These are phyloP conservation scores for Salix koriyanagi DNA, from an alignment of 345 rosid species.

Conservation along the genomic window DNA sequence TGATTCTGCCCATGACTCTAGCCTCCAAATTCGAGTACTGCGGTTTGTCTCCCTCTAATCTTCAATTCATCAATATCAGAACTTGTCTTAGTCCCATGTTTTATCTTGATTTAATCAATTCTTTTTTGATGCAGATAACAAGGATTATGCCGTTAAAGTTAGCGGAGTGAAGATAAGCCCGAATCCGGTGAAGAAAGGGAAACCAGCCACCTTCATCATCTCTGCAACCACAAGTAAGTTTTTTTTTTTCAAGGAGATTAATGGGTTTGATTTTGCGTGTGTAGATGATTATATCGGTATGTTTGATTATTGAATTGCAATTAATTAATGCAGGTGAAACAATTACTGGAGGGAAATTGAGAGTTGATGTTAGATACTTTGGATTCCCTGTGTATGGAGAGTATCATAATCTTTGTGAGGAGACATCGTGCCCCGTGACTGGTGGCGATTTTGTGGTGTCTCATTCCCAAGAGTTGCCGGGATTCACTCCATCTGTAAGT, in stretches of 20 bases:
- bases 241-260: neutral
- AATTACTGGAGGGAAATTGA: constrained; percentile 67
- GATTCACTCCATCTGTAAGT: constrained; percentile 91
- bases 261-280: neutral
- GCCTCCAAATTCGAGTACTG: constrained; percentile 42
- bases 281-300: neutral
- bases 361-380: constrained; percentile 80
- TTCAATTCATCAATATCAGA: too few species aligned
- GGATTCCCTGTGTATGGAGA: constrained; percentile 77
- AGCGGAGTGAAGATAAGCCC: constrained; percentile 43
- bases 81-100: neutral
- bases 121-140: constrained; percentile 23
- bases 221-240: constrained; percentile 32
- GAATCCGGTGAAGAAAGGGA: constrained; percentile 40
- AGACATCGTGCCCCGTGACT: constrained; percentile 79
- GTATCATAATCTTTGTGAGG: constrained; percentile 71
- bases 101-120: neutral
- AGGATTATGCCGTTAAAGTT: constrained; percentile 38
- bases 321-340: constrained; percentile 31
- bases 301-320: neutral
- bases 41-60: constrained; percentile 15
- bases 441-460: constrained; percentile 75
- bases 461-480: constrained; percentile 80
- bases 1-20: constrained; percentile 17
- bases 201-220: constrained; percentile 41